Evolutionary conservation across 345 rosid genomes (phyloP).

Genomic region (Acer yangbiense): DNA sequence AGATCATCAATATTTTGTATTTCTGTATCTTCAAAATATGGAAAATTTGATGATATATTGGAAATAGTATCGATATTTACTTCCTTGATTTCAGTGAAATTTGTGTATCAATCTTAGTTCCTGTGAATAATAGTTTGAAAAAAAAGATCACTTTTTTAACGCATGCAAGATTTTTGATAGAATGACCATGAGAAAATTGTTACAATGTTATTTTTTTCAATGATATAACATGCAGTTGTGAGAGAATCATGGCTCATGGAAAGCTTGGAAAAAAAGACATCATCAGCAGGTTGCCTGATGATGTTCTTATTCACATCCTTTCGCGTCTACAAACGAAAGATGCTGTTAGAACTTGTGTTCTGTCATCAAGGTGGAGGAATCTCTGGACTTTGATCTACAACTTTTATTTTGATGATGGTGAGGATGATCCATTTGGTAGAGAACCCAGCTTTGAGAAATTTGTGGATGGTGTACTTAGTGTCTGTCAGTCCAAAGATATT

Average conservation of each 20-base stretch:
- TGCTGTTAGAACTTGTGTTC: slow-evolving; percentile 3
- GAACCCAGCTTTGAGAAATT: background rate
- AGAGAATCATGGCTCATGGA: background rate
- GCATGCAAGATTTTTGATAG: background rate
- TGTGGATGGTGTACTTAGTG: background rate
- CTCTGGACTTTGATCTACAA: background rate
- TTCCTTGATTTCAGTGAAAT: background rate
- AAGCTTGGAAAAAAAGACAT: background rate
- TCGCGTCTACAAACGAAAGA: slow-evolving; percentile 1
- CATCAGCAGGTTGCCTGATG: slow-evolving; percentile 9
- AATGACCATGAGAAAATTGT: background rate
- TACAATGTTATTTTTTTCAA: background rate
- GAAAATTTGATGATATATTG: no score
- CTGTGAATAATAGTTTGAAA: no score
- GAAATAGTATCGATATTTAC: no score
- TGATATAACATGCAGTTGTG: background rate
- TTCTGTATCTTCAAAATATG: no score
- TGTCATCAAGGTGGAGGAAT: slow-evolving; percentile 21
- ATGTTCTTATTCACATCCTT: slow-evolving; percentile 20
- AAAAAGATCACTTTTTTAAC: no score
- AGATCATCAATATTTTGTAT: no score
- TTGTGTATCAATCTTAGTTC: no score
- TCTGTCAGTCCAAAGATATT: background rate
- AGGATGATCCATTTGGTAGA: background rate
- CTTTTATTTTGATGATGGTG: background rate